These are phyloP conservation scores for Boechera divaricarpa DNA, from an alignment of 345 rosid genomes.

Conservation along the genomic window DNA sequence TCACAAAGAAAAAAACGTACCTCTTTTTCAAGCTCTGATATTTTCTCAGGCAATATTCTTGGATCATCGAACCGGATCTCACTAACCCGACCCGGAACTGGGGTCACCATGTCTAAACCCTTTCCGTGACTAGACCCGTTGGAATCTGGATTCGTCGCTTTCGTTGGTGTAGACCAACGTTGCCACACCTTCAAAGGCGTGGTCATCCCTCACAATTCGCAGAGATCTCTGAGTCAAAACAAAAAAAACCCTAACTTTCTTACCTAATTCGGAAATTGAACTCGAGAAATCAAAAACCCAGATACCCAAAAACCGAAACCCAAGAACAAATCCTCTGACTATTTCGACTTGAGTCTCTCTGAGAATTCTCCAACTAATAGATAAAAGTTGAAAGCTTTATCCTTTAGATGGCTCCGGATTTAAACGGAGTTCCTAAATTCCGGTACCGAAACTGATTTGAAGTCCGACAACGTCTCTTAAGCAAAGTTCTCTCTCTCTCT, in stretches of 20 bases:
- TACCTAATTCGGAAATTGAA: constrained; percentile 24
- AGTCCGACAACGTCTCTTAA: constrained; percentile 87
- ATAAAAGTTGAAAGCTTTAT: neutral
- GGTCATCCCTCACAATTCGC: constrained; percentile 54
- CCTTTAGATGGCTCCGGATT: constrained; percentile 58
- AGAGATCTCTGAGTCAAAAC: constrained; percentile 46
- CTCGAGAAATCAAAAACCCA: constrained; percentile 30
- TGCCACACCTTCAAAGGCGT: constrained; percentile 81
- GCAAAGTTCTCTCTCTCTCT: constrained; percentile 44
- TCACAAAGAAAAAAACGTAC: constrained; percentile 44
- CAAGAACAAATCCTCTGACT: constrained; percentile 13
- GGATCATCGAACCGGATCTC: constrained; percentile 46
- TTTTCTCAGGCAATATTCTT: constrained; percentile 54
- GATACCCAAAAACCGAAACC: constrained; percentile 2
- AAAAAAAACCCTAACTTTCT: constrained; percentile 40
- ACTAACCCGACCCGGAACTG: constrained; percentile 48
- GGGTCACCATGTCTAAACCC: constrained; percentile 54
- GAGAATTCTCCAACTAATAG: constrained; percentile 46
- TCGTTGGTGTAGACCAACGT: constrained; percentile 70
- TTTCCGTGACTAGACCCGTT: constrained; percentile 37
- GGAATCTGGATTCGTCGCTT: constrained; percentile 44
- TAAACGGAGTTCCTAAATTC: constrained; percentile 63
- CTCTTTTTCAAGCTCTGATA: constrained; percentile 80
- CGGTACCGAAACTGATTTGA: constrained; percentile 65
- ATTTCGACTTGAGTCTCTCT: constrained; percentile 22